Evolutionary conservation across 2,329 filamentous ascomycete species (phyloP), one percentile per base, ranked within the genome.

Genomic region (Keithomyces neogunnii): DNA sequence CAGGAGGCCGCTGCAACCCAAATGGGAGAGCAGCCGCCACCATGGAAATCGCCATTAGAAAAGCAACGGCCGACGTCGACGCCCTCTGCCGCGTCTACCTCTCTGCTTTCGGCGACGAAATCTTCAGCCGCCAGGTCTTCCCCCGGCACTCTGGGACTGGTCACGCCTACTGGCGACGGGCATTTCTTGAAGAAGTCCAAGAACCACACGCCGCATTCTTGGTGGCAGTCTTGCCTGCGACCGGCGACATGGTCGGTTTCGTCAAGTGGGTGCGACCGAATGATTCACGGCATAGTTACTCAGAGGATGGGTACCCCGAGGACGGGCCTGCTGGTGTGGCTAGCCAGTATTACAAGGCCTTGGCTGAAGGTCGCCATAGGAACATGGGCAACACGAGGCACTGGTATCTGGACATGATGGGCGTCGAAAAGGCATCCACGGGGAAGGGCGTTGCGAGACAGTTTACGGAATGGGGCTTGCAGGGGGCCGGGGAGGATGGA

Each of bases 331-430:
- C 49, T 1, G n/a, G n/a, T n/a, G 56, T 73, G 6, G 73, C 69
- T 0, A 58, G 63, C 10, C 51, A 59, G 2, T 77, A 76, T 59
- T 75, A 76, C 47, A 62, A 62, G 0, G 60, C 60, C 0, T 57
- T 77, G 50, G 57, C 63, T 0, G 57, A 53, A 5, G 65, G 63
- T 30, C 71, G 72, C 38, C 56, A 58, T 11, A 60, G 60, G 43
- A 60, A 70, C 35, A 73, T 76, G 66, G 65, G 61, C 0, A 62
- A 60, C 3, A 66, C 62, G n/a, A 68, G 62, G 52, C 77, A 80
- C 56, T 75, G 71, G 64, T 74, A 70, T 54, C 64, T 81, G 8
- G 75, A 77, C 55, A 56, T 78, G 5, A 59, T 80, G 3, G 72
- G 66, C 2, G 74, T 73, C 9, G 62, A 66, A 43, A 63, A 61